Base-by-base conservation (phyloP, 768 basidiomycete species). In the Sporobolomyces roseus region DNA sequence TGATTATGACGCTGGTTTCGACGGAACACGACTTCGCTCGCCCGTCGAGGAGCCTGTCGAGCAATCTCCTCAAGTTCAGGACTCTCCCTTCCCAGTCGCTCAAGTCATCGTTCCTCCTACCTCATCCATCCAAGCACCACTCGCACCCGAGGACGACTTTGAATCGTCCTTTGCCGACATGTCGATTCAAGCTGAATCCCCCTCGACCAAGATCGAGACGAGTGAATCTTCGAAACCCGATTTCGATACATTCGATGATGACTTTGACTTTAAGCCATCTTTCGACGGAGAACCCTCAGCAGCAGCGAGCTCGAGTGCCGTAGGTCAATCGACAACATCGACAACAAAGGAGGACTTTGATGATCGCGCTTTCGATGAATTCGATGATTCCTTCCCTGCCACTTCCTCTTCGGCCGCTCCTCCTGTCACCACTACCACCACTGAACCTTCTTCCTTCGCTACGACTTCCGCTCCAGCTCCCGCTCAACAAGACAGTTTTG, bases 191-290 rank as follows among this genome's bases (percentile, higher is more conserved):
- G 23, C n/a, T n/a, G n/a, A 62, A 1, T 8, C 53, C 23, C 19
- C 33, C 17, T 4, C 23, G 25, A 25, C 17, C 43, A 33, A n/a
- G 25, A 25, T 12, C 13, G 9, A 6, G 54, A n/a, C 23, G 54
- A 41, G 10, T 41, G 33, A 36, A 9, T 4, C 52, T 3, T 32
- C 53, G 17, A 30, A 3, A n/a, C 41, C 63, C 35, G 61, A 61
- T 32, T 75, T 78, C 72, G 72, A 77, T 58, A 53, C 84, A 58
- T 89, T 90, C 72, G 89, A 91, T 74, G 88, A 89, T 75, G 86
- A 79, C 29, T 85, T 89, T 72, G 82, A 85, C 5, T 90, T 91
- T 63, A 88, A 87, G 61, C 81, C 84, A 51, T 84, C 79, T 23
- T 86, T 86, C 70, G 85, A 58, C 29, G n/a, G 43, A 19, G 54